Base-by-base conservation (phyloP, 2,329 filamentous ascomycete species). In the Aureobasidium sp. region DNA sequence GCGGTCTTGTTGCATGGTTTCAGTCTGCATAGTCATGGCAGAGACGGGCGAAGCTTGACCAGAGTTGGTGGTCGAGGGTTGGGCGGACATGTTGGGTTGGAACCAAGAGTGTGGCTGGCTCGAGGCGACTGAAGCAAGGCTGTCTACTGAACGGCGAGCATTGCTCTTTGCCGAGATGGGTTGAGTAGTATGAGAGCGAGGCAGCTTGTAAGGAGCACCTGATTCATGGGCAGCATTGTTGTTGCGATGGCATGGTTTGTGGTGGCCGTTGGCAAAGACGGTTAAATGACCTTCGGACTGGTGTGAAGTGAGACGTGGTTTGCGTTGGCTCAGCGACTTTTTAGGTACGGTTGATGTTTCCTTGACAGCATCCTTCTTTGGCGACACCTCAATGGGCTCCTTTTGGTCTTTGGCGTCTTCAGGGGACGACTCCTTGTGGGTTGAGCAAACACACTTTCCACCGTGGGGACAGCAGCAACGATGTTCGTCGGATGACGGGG, bases 161-260 rank as follows among this genome's bases (percentile, higher is more conserved):
- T 77, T 67, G 21, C 78, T 77, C 39, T 77, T 67, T 11, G 79
- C 76, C 39, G 73, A 69, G 16, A 78, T 70, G 55, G 73, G 73
- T 63, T 81, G 76, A 54, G 78, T 80, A 67, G 78, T 80, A 67
- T 82, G 76, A 47, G 79, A 76, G 62, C 80, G 69, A 50, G 83
- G 82, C 65, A 86, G 81, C 68, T 83, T 83, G 73, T 87, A 87
- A 1, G 85, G 85, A 66, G 81, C 74, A 62, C 83, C 83, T 61
- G 80, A 83, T 63, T 85, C 82, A 68, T 86, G 84, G 63, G 83
- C 83, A 65, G 82, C 79, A 70, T 85, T 82, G 72, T 86, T 86
- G 73, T 84, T 83, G 66, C 84, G 83, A 69, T 86, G 84, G 55
- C 80, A 81, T 11, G 84, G 84, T 74, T 85, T 85, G 74, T 86